Evolutionary conservation across 805 yeast genomes (phyloP).

Genomic region (Metschnikowia gelsemii): DNA sequence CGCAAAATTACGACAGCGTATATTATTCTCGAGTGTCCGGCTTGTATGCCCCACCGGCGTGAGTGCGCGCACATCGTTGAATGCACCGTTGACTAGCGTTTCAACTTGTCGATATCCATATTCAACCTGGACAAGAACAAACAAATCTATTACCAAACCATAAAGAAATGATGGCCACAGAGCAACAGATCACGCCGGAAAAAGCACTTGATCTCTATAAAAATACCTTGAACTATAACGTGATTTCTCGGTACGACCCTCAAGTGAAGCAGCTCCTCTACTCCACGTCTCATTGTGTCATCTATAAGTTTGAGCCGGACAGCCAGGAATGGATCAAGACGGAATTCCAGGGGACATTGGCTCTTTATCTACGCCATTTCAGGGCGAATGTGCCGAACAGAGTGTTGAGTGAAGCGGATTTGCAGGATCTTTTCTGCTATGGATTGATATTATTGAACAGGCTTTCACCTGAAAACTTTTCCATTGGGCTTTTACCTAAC

Average conservation of each 20-base stretch:
- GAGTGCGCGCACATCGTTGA: neutral
- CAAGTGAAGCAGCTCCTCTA: conserved; percentile 63
- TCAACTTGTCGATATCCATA: too few relatives aligned
- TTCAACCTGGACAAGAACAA: too few relatives aligned
- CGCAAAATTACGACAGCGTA: too few relatives aligned
- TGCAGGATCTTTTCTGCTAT: conserved; percentile 53
- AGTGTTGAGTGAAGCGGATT: conserved; percentile 21
- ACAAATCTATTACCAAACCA: neutral
- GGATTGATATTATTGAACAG: conserved; percentile 73
- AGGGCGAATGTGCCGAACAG: conserved; percentile 25
- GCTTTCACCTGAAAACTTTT: conserved; percentile 65
- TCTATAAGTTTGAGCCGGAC: conserved; percentile 59
- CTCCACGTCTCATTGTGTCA: conserved; percentile 69
- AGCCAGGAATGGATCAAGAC: conserved; percentile 67
- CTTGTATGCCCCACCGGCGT: too few relatives aligned
- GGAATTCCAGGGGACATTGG: conserved; percentile 69
- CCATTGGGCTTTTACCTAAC: conserved; percentile 65
- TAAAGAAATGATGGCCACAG: conserved; percentile 22
- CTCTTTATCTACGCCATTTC: conserved; percentile 57
- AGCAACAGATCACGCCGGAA: conserved; percentile 40
- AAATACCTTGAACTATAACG: conserved; percentile 70
- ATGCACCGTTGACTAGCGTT: too few relatives aligned
- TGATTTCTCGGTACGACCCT: conserved; percentile 75
- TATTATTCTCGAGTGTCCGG: too few relatives aligned
- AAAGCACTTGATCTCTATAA: conserved; percentile 60